These are phyloP conservation scores for Fomitopsis palustris DNA, from an alignment of 1,284 basidiomycete genomes.

Conservation along the genomic window DNA sequence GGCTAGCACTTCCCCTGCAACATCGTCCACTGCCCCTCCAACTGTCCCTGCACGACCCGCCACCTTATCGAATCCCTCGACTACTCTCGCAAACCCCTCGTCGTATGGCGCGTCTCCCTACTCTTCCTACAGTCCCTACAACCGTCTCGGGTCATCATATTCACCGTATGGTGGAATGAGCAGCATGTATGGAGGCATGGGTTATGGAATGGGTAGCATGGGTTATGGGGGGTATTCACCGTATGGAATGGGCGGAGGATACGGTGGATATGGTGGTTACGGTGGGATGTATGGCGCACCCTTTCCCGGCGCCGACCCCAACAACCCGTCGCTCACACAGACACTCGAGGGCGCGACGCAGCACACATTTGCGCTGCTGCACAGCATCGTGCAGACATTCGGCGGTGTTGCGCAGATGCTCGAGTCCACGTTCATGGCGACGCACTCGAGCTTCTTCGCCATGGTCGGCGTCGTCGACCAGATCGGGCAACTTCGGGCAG, in stretches of 20 bases:
- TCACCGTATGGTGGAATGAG: constrained; percentile 39
- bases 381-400: constrained; percentile 95
- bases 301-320: constrained; percentile 38
- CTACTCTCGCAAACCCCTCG: constrained; percentile 11
- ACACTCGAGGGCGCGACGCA: constrained; percentile 88
- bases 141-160: constrained; percentile 38
- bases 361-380: constrained; percentile 90
- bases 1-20: constrained; percentile 4
- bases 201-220: constrained; percentile 24
- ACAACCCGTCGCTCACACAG: constrained; percentile 71
- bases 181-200: constrained; percentile 33
- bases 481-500: constrained; percentile 87
- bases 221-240: constrained; percentile 32
- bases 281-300: constrained; percentile 32
- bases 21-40: constrained; percentile 24
- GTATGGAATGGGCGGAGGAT: constrained; percentile 28
- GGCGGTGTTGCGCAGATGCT: constrained; percentile 97
- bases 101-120: constrained; percentile 34
- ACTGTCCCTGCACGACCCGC: constrained; percentile 40
- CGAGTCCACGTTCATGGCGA: constrained; percentile 98
- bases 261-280: constrained; percentile 36
- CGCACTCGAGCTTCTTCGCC: constrained; percentile 96
- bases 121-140: constrained; percentile 41
- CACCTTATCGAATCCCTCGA: constrained; percentile 26
- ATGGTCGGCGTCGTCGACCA: constrained; percentile 99